Evolutionary conservation across 768 basidiomycete species (phyloP), one percentile per base, ranked within the genome.

Genomic region (Flagelloscypha sp.): DNA sequence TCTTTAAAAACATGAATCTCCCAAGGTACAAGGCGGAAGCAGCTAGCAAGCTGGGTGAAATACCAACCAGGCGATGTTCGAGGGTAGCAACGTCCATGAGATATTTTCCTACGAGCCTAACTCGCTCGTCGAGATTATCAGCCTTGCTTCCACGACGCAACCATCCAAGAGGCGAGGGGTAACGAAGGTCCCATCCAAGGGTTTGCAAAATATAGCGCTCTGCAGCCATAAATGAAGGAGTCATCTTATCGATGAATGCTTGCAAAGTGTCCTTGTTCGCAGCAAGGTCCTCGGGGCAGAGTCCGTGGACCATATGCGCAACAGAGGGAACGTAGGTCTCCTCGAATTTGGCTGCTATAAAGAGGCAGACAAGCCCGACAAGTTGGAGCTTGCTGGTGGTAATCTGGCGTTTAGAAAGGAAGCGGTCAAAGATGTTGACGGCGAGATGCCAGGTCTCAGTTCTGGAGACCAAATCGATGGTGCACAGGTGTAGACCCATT

Each of bases 401-500:
- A 36, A 95, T 85, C 5, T 68, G 63, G 4, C 93, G 84, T 8
- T 74, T 68, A 1, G 78, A 79, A 20, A 85, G 66, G 65, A 85
- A 85, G 27, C 84, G 80, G 47, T 85, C 83, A 44, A 98, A 83
- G 55, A 97, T 81, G 69, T 99, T 98, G 48, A 88, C 74, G 48
- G 82, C 81, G 38, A 98, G 74, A 66, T 95, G 98, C 29, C 98
- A 77, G 1, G 95, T 97, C 62, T 99, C 94, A 2, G 92, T 84
- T 6, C 93, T 70, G 8, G 97, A 72, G 44, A n/a, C 84, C 80
- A 70, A 94, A 97, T 44, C 88, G 84, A 45, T 76, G 74, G 56
- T 98, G 95, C 15, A 98, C 82, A 61, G 93, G 90, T 46, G 98
- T 83, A 42, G 98, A 68, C 93, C 93, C 98, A 64, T 98, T 94